Conservation (phyloP, 257 asterid genomes). For the Nicotiana attenuata region DNA sequence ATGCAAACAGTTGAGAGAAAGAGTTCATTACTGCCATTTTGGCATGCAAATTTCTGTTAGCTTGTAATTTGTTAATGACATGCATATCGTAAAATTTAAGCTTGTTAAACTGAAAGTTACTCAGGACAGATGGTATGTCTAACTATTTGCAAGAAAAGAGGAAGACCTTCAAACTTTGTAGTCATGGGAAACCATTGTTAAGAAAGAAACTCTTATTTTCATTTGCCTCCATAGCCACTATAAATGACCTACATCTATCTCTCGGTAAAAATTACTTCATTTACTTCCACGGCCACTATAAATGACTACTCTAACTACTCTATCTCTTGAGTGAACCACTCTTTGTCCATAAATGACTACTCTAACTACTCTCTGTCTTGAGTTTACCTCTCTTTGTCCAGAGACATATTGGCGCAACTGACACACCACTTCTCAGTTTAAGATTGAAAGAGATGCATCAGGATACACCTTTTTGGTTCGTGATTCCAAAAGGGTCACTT, state of each 20-base stretch:
- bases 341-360: background rate
- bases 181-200: background rate
- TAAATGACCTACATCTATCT: background rate
- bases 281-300: background rate
- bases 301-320: background rate
- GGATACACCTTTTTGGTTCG: constrained; percentile 43
- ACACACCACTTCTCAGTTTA: background rate
- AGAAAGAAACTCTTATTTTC: background rate
- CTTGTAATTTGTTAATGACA: background rate
- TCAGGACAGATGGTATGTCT: background rate
- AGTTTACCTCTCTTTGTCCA: no score
- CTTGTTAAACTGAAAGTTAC: background rate
- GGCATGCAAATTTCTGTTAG: background rate
- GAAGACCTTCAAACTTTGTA: background rate
- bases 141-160: constrained; percentile 9
- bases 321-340: background rate
- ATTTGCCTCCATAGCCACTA: background rate
- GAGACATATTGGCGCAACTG: background rate
- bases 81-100: background rate
- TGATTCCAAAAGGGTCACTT: constrained; percentile 74
- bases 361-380: no score
- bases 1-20: background rate
- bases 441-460: constrained; percentile 2
- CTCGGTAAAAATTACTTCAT: background rate
- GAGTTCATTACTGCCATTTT: background rate